Base-by-base conservation (phyloP, 148 eudicot genomes). In the Salicornia ramosissima region DNA sequence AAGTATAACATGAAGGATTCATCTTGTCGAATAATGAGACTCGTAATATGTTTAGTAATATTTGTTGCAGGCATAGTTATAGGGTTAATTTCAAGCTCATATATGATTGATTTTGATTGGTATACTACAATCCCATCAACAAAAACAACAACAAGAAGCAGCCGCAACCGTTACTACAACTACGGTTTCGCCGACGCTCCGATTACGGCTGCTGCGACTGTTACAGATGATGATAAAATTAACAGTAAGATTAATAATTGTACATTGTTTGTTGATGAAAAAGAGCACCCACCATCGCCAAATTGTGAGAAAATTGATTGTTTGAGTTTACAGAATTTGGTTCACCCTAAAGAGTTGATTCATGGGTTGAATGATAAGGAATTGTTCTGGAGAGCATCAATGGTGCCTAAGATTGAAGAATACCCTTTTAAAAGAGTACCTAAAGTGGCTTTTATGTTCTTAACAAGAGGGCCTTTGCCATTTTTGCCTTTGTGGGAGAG, bases 61-160 rank as follows among this genome's bases (percentile, higher is more conserved):
- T 88, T 88, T 68, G 89, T 91, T 10, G 62, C 77, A 10, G 97
- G 97, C 13, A 78, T 91, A 57, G 86, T 88, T 9, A 73, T 91
- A 26, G 94, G 97, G 29, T 75, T 91, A 72, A 71, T 75, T 2
- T 85, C 90, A 6, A 88, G 94, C 14, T 86, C 94, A 1, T 87
- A 88, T 64, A n/a, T n/a, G n/a, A 74, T 91, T 18, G 77, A 83
- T 73, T 59, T 86, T 6, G 76, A 83, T 74, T 69, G 77, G 25
- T 84, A 83, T 66, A 68, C 21, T 75, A 77, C 58, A n/a, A n/a
- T n/a, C n/a, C n/a, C n/a, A n/a, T n/a, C n/a, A n/a, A n/a, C n/a
- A n/a, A n/a, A n/a, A n/a, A n/a, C n/a, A n/a, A n/a, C n/a, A n/a
- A n/a, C n/a, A n/a, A n/a, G n/a, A n/a, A n/a, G n/a, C n/a, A n/a